A percentile compares a stretch with the other conserved stretches of the same genome.
Evolutionary conservation across 331 rosid species (phyloP).

Genomic region (Ulmus americana): DNA sequence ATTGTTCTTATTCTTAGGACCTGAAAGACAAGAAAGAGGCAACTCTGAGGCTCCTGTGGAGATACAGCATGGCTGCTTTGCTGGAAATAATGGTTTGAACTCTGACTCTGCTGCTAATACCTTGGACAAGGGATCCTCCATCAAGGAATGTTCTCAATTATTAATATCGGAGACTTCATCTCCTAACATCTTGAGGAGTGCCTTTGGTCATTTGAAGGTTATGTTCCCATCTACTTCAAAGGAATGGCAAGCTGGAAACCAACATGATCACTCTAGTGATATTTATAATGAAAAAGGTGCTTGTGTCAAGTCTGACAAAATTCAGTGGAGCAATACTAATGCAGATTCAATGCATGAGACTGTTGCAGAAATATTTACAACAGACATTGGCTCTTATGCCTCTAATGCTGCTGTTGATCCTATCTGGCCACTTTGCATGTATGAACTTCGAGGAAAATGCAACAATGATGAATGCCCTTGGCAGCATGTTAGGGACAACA

Average conservation of each 20-base stretch:
- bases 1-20: conserved; percentile 35
- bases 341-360: conserved; percentile 32
- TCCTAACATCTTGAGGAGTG: conserved; percentile 56
- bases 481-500: conserved; percentile 78
- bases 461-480: conserved; percentile 95
- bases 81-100: conserved; percentile 29
- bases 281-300: conserved; percentile 27
- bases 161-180: conserved; percentile 25
- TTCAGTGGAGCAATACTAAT: conserved; percentile 27
- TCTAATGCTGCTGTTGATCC: conserved; percentile 61
- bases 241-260: conserved; percentile 28
- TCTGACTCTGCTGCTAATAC: conserved; percentile 31
- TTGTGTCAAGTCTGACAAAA: conserved; percentile 30
- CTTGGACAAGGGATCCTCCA: conserved; percentile 31
- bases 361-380: conserved; percentile 32
- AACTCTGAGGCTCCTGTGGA: conserved; percentile 33
- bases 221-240: conserved; percentile 28
- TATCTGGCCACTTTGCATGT: conserved; percentile 91
- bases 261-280: conserved; percentile 25
- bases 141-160: conserved; percentile 31
- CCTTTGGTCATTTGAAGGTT: conserved; percentile 54
- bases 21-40: conserved; percentile 35
- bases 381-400: conserved; percentile 54
- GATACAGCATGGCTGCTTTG: conserved; percentile 36
- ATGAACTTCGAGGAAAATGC: conserved; percentile 97